These are phyloP conservation scores for Termitomyces sp. DNA, from an alignment of 768 basidiomycete species.

Conservation along the genomic window DNA sequence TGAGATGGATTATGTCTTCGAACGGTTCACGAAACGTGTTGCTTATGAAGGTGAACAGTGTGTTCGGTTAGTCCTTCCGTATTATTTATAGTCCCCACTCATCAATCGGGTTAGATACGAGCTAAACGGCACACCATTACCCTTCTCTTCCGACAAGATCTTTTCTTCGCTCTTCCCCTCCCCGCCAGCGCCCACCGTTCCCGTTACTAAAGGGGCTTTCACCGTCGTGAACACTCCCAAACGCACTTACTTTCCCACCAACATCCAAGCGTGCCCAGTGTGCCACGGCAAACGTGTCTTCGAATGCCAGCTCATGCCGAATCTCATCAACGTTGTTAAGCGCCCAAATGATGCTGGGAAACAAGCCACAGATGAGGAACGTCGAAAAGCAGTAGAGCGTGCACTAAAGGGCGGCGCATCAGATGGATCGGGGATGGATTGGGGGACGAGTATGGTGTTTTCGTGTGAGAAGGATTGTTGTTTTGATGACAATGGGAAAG, in stretches of 20 bases:
- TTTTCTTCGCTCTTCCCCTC: constrained; percentile 74
- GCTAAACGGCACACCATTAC: constrained; percentile 77
- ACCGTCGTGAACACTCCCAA: constrained; percentile 47
- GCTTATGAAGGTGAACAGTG: constrained; percentile 78
- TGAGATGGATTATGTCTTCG: constrained; percentile 81
- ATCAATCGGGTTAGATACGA: constrained; percentile 65
- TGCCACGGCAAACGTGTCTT: constrained; percentile 75
- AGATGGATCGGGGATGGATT: constrained; percentile 74
- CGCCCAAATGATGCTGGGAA: constrained; percentile 25
- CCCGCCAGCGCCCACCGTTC: constrained; percentile 40
- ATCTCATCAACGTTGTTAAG: constrained; percentile 77
- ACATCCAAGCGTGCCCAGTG: constrained; percentile 60
- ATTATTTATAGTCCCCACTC: not conserved
- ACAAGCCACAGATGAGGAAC: constrained; percentile 61
- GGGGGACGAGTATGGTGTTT: constrained; percentile 91
- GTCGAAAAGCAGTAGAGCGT: constrained; percentile 57
- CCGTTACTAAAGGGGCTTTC: constrained; percentile 61
- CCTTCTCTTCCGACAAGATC: constrained; percentile 76
- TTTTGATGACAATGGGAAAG: constrained; percentile 36
- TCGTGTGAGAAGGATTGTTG: constrained; percentile 84
- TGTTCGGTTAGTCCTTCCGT: constrained; percentile 59
- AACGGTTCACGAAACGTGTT: constrained; percentile 76
- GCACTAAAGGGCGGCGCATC: constrained; percentile 45
- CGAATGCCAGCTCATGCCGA: constrained; percentile 95
- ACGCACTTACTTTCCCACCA: constrained; percentile 51